These are phyloP conservation scores for Trichoderma sp. DNA, from an alignment of 2,329 filamentous ascomycete species.

Conservation along the genomic window DNA sequence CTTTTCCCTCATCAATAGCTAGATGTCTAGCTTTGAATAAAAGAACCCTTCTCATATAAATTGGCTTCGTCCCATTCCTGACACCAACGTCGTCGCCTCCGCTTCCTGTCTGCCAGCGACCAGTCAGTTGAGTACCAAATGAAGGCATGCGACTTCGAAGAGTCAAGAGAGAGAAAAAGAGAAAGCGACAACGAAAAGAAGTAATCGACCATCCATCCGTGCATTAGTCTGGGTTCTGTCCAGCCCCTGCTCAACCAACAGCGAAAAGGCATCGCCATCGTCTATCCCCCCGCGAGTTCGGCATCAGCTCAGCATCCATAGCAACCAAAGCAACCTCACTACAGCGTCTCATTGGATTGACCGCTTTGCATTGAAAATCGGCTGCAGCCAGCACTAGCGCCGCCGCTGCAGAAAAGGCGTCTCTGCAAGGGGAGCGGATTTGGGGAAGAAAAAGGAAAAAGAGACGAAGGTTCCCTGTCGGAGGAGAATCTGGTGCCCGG, in stretches of 20 bases:
- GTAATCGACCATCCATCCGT: not conserved
- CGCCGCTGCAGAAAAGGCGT: not conserved
- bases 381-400: not conserved
- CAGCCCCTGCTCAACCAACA: not conserved
- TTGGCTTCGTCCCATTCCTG: not conserved
- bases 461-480: not conserved
- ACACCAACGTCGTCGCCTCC: not conserved
- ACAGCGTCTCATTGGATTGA: not conserved
- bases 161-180: not conserved
- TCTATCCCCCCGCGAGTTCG: not conserved
- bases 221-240: not conserved
- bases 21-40: slow-evolving; percentile 24
- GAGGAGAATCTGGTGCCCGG: not conserved
- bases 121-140: not conserved
- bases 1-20: slow-evolving; percentile 20
- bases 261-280: not conserved
- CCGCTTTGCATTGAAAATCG: not conserved
- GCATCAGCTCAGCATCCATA: not conserved
- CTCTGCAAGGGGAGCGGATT: not conserved
- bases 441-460: not conserved
- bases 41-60: not conserved
- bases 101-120: not conserved
- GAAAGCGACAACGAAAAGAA: not conserved
- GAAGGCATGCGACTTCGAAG: not conserved
- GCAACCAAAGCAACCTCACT: not conserved